These are phyloP conservation scores for Ceratocystis destructans DNA, from an alignment of 2,329 filamentous ascomycete genomes.

Conservation along the genomic window DNA sequence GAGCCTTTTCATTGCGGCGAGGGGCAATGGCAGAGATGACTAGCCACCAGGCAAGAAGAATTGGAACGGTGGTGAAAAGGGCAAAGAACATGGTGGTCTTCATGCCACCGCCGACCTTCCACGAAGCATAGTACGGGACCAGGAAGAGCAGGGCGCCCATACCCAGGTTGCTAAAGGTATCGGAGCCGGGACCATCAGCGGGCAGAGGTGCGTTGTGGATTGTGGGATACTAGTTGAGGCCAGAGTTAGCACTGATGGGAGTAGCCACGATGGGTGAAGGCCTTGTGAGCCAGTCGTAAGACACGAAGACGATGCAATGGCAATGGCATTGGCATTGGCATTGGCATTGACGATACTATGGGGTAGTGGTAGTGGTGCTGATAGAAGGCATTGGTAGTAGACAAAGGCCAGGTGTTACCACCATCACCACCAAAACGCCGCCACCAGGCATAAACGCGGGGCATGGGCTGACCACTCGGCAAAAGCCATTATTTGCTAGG, in stretches of 20 bases:
- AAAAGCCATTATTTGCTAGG: not conserved
- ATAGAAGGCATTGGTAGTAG: not conserved
- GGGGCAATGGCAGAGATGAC: constrained; percentile 66
- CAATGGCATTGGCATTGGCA: not conserved
- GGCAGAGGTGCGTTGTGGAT: constrained; percentile 94
- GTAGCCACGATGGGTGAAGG: not conserved
- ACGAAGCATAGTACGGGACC: constrained; percentile 68
- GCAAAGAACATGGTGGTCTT: constrained; percentile 86
- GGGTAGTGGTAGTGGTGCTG: not conserved
- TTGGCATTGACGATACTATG: not conserved
- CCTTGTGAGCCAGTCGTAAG: not conserved
- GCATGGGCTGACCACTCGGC: not conserved
- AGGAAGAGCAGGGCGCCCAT: constrained; percentile 56
- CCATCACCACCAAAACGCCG: not conserved
- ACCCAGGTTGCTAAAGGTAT: constrained; percentile 73
- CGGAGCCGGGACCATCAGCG: constrained; percentile 70
- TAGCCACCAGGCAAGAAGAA: constrained; percentile 67
- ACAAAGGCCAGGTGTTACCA: constrained; percentile 9
- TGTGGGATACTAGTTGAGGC: constrained; percentile 52
- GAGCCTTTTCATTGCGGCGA: constrained; percentile 85
- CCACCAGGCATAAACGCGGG: not conserved
- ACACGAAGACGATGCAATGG: not conserved
- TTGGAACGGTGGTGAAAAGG: constrained; percentile 63
- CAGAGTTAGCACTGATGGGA: constrained; percentile 9
- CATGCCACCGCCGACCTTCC: constrained; percentile 70